Conservation (phyloP, 352 stramenopile genomes). For the Pythium aristosporum region DNA sequence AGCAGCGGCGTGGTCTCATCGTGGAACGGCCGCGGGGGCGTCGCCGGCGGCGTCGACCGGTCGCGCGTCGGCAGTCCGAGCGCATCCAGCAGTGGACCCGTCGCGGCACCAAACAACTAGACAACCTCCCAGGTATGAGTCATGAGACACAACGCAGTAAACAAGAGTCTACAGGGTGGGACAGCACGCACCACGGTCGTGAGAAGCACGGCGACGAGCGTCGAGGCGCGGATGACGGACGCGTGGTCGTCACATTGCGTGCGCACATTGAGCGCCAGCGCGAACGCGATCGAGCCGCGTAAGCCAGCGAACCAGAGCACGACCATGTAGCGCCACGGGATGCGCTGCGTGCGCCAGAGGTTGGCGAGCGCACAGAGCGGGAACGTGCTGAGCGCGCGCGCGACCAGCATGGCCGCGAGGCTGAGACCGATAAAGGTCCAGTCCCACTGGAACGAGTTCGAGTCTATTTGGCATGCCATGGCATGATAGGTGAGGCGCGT, state of each 20-base stretch:
- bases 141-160: too few species aligned
- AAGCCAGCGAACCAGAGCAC: conserved; percentile 93
- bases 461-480: conserved; percentile 7
- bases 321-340: conserved; percentile 61
- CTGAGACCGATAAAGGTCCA: conserved; percentile 48
- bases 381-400: conserved; percentile 72
- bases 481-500: neutral
- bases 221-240: conserved; percentile 43
- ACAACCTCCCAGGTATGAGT: neutral
- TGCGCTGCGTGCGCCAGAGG: conserved; percentile 30
- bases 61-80: conserved; percentile 24
- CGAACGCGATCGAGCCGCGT: conserved; percentile 93
- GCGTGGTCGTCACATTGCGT: conserved; percentile 30
- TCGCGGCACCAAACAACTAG: conserved; percentile 38
- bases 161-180: neutral
- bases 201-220: conserved; percentile 55
- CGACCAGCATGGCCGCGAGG: conserved; percentile 40
- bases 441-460: conserved; percentile 53
- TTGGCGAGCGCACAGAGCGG: conserved; percentile 69
- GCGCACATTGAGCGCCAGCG: conserved; percentile 71
- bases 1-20: conserved; percentile 14
- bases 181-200: conserved; percentile 35
- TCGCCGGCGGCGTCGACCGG: neutral
- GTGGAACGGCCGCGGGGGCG: neutral
- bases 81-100: conserved; percentile 35